phyloP scores from a whole-genome alignment of 176 grass and related monocot species.

The Luzula sylvatica region DNA sequence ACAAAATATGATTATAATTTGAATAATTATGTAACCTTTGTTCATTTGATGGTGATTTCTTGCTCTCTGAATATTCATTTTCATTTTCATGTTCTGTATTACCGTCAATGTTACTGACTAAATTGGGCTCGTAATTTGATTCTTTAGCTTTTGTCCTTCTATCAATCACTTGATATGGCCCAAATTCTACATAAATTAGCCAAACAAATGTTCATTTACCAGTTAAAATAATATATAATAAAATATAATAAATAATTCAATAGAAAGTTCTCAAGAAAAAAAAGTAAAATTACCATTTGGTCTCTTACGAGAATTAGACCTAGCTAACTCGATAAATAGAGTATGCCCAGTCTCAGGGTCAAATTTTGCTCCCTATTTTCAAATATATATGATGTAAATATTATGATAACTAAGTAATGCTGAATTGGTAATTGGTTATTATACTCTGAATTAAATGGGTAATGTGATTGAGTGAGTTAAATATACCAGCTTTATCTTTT shows the following conservation, averaged over 20 bases:
- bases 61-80: slow-evolving; percentile 12
- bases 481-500: too few species aligned
- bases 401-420: too few species aligned
- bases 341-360: slow-evolving; percentile 61
- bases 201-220: background rate
- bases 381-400: too few species aligned
- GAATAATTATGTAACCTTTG: slow-evolving; percentile 8
- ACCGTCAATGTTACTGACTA: too few species aligned
- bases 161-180: slow-evolving; percentile 69
- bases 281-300: slow-evolving; percentile 34
- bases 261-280: background rate
- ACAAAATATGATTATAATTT: background rate
- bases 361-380: slow-evolving; percentile 72
- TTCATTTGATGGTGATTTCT: background rate
- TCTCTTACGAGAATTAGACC: slow-evolving; percentile 82
- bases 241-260: background rate
- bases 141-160: slow-evolving; percentile 45
- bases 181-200: slow-evolving; percentile 36
- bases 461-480: too few species aligned
- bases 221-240: background rate
- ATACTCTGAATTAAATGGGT: too few species aligned
- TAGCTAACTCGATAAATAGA: slow-evolving; percentile 87
- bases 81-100: slow-evolving; percentile 6
- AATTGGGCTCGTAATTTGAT: slow-evolving; percentile 25
- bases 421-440: too few species aligned